Evolutionary conservation across 192 early-diverging fungal species (phyloP).

Genomic region (Paraglomus brasilianum): DNA sequence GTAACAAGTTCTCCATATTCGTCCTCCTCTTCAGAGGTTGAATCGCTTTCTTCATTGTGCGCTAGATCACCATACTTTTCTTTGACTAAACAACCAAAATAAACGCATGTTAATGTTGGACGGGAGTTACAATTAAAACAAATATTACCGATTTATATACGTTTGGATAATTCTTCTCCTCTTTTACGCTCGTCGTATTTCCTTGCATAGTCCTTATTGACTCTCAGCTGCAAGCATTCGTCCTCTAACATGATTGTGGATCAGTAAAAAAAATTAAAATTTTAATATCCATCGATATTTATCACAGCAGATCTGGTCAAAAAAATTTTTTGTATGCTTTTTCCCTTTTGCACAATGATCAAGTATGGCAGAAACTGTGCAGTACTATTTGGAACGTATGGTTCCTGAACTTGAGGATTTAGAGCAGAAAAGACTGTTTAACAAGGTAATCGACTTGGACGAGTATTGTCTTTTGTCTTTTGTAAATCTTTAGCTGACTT

Average conservation of each 20-base stretch:
- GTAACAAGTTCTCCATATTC: conserved; percentile 79
- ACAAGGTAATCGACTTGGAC: conserved; percentile 49
- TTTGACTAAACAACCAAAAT: conserved; percentile 43
- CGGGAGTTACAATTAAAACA: background rate
- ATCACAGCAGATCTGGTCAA: too few relatives aligned
- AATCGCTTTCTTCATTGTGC: conserved; percentile 48
- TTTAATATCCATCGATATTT: too few relatives aligned
- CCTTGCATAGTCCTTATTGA: conserved; percentile 56
- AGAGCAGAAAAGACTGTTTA: conserved; percentile 77
- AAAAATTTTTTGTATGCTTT: background rate
- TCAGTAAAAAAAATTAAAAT: too few relatives aligned
- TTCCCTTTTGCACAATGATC: background rate
- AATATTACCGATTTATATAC: conserved; percentile 35
- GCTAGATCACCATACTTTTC: conserved; percentile 57
- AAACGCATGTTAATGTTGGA: background rate
- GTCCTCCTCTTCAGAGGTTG: conserved; percentile 74
- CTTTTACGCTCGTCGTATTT: conserved; percentile 67
- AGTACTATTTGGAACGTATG: conserved; percentile 92
- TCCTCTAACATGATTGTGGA: too few relatives aligned
- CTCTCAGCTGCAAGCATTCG: conserved; percentile 38
- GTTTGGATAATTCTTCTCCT: conserved; percentile 60
- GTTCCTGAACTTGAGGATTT: conserved; percentile 89
- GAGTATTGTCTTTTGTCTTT: background rate
- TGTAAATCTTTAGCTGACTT: background rate
- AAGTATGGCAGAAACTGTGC: conserved; percentile 87